phyloP scores from a whole-genome alignment of 2,329 filamentous ascomycete genomes.

The Aureobasidium sp. region DNA sequence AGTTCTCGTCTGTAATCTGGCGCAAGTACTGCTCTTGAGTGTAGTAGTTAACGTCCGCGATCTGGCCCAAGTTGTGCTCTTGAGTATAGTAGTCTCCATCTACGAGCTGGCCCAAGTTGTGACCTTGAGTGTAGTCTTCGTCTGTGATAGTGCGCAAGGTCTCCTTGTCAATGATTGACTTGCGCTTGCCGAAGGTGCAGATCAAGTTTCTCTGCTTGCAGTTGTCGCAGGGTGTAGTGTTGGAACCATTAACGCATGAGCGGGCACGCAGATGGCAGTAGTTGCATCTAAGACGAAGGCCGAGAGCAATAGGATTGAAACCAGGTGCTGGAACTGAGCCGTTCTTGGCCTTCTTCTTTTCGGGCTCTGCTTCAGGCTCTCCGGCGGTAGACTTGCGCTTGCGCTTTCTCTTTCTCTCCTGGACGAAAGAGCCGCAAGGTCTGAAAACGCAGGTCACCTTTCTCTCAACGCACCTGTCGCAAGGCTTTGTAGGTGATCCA shows the following conservation, averaged over 20 bases:
- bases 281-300: background rate
- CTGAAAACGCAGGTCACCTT: too few species aligned
- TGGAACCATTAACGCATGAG: background rate
- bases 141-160: background rate
- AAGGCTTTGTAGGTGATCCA: too few species aligned
- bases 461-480: too few species aligned
- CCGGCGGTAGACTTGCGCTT: too few species aligned
- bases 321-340: background rate
- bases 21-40: background rate
- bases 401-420: too few species aligned
- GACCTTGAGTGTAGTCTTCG: too few species aligned
- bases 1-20: too few species aligned
- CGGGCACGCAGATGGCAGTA: background rate
- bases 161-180: background rate
- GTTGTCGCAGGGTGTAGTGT: background rate
- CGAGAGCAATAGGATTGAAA: background rate
- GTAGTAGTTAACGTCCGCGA: too few species aligned
- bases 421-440: too few species aligned
- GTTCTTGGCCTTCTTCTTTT: background rate
- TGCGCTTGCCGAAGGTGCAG: background rate
- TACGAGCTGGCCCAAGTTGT: too few species aligned
- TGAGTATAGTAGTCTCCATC: too few species aligned
- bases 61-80: too few species aligned
- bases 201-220: background rate
- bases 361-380: background rate